Evolutionary conservation across 2,329 filamentous ascomycete species (phyloP), one percentile per base, ranked within the genome.

Genomic region (Sphaerulina vaccinii): DNA sequence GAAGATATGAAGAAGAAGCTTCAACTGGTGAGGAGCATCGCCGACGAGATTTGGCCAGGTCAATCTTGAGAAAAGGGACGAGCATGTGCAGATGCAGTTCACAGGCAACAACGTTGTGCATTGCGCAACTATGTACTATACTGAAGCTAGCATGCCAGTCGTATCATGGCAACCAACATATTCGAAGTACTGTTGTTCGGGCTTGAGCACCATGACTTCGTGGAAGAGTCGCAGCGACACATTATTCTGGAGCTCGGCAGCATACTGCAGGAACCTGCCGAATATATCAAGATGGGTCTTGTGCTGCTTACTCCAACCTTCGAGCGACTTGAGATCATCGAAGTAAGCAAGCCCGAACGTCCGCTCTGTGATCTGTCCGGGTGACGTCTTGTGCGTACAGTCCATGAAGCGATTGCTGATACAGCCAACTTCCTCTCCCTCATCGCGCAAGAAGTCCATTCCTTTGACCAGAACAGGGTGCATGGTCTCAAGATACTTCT

Each of bases 1-100:
- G 80, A 87, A 39, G 86, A 87, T 56, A 85, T 90, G 83, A 81
- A 81, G 71, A 82, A 79, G 69, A 91, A 90, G 75, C 71, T 91
- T 63, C 75, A 79, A 59, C 71, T 91, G 46, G 85, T 90, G 15
- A 79, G 86, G 57, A 75, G 82, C 61, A 82, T 91, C 62, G 86
- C 87, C 2, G 80, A 90, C 65, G 81, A 85, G 63, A 79, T 90
- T 52, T 91, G 87, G 87, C 76, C 78, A 3, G 75, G 75, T 16
- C 71, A 81, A 71, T 66, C 73, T 57, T 81, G 55, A 65, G 43
- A 11, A 39, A 5, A n/a, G n/a, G n/a, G n/a, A n/a, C n/a, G n/a
- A n/a, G n/a, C n/a, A n/a, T n/a, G n/a, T n/a, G n/a, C n/a, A n/a
- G n/a, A n/a, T n/a, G n/a, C n/a, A n/a, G n/a, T n/a, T n/a, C n/a